phyloP scores from a whole-genome alignment of 2,329 filamentous ascomycete species.

The Ceratocystis papillata region DNA sequence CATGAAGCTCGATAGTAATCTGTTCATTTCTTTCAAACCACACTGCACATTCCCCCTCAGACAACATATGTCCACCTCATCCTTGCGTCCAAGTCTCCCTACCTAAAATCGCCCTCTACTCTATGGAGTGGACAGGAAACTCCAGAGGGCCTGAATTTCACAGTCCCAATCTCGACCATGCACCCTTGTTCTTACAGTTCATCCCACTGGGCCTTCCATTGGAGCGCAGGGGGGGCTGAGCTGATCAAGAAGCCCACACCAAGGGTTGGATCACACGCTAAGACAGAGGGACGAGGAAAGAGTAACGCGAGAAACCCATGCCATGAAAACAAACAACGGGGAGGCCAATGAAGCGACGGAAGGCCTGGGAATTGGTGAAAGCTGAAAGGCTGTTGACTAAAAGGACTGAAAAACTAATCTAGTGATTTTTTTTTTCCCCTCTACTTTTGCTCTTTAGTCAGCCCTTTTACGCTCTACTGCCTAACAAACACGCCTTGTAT shows the following conservation, averaged over 20 bases:
- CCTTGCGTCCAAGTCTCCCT: background rate
- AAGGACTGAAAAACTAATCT: background rate
- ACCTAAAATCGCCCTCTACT: background rate
- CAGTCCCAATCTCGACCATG: background rate
- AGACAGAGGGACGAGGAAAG: slow-evolving; percentile 4
- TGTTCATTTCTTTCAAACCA: background rate
- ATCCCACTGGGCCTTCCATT: background rate
- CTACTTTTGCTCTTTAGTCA: background rate
- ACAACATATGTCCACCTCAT: background rate
- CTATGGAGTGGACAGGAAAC: background rate
- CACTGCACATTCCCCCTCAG: background rate
- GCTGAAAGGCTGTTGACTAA: slow-evolving; percentile 4
- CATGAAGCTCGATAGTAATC: background rate
- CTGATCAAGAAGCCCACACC: slow-evolving; percentile 9
- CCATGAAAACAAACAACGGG: slow-evolving; percentile 11
- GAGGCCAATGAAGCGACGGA: slow-evolving; percentile 12
- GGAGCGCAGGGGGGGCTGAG: slow-evolving; percentile 11
- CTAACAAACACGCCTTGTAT: background rate
- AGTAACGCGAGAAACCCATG: slow-evolving; percentile 9
- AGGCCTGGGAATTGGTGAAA: background rate
- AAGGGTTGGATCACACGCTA: slow-evolving; percentile 14
- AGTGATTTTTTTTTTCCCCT: background rate
- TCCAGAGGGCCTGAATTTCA: background rate
- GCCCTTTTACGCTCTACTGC: background rate
- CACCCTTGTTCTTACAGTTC: slow-evolving; percentile 6